Base-by-base conservation (phyloP, 2,329 filamentous ascomycete species). In the Hypocreales sp. region DNA sequence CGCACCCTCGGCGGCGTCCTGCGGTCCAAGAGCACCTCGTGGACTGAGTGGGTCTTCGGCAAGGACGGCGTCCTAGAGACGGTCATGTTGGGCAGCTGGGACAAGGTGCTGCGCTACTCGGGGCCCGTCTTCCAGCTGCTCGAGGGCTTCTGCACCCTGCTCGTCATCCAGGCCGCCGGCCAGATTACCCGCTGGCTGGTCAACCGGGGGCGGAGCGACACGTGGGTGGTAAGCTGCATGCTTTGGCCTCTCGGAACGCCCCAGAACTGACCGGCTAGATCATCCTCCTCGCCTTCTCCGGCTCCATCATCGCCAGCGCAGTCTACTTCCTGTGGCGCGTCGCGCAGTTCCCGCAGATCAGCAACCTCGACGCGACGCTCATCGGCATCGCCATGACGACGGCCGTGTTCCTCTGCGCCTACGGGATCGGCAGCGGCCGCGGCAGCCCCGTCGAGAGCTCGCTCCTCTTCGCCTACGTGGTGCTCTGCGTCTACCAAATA, bases 401-500 rank as follows among this genome's bases (percentile, higher is more conserved):
- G 28, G 83, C 82, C 27, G 75, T 94, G 36, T 93, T 95, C 46
- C 64, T 98, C 10, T 90, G 83, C 48, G 81, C 79, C 10, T 94
- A 87, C 64, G 90, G 90, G 15, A 94, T 95, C 40, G 81, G 80
- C 35, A 93, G 82, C 43, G 87, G 87, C 2, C 76, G 86, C 42
- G 90, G 90, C 34, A 98, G 93, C 44, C 83, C 87, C 3, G 80
- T 95, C 29, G 87, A 98, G 55, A 92, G 83, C 40, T 93, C 87
- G 14, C 62, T 98, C 8, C 67, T 98, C 32, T 95, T 98, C 36
- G 87, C 90, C 44, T 98, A 98, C 53, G 73, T 94, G 34, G 90
- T 93, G n/a, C 75, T 98, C 35, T 95, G 87, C 60, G 80, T 95
- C 46, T 98, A 95, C 58, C 90, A 98, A 53, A 95, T 95, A 51